Base-by-base conservation (phyloP, 768 basidiomycete genomes). In the Cystobasidium onofrii region DNA sequence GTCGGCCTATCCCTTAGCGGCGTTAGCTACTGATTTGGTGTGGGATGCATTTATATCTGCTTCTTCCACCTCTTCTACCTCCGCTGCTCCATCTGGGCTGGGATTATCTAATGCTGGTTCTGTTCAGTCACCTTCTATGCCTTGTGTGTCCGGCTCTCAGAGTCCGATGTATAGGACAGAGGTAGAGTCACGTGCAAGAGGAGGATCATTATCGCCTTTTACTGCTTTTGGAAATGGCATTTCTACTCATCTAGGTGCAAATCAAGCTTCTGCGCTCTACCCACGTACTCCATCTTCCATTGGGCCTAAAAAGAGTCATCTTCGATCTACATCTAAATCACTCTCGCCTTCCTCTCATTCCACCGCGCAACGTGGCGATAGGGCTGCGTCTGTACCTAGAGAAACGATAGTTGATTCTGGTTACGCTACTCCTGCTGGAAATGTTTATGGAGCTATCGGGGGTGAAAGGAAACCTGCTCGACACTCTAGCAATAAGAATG, bases 41-140 rank as follows among this genome's bases (percentile, higher is more conserved):
- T 71, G 69, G 69, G 69, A 71, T 17, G 69, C 69, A 39, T 71
- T 71, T 52, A 46, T 71, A 4, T 34, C 50, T 55, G 69, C 69
- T 43, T 29, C 54, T 6, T 55, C 33, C 13, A 52, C 39, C 12
- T 67, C 65, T 25, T 6, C 41, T 29, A 13, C 64, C 7, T 17
- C 41, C 18, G 20, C 31, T 25, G 17, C 34, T 46, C n/a, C n/a
- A n/a, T 7, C 25, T 46, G 50, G 57, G 6, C 17, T 27, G 6
- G 39, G 39, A 6, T 23, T 18, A 6, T 23, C 23, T 10, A 39
- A 15, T 61, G 57, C 18, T 15, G 17, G 10, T 31, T 4, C 4
- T 7, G 57, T 6, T 6, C 15, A 23, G 3, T 61, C 57, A 3
- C 46, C 46, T 17, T 7, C 46, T 50, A 50, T 50, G 46, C 46